A percentile compares a stretch with the other conserved stretches of the same genome.
phyloP scores from a whole-genome alignment of 805 yeast genomes.

The Myxozyma udenii region DNA sequence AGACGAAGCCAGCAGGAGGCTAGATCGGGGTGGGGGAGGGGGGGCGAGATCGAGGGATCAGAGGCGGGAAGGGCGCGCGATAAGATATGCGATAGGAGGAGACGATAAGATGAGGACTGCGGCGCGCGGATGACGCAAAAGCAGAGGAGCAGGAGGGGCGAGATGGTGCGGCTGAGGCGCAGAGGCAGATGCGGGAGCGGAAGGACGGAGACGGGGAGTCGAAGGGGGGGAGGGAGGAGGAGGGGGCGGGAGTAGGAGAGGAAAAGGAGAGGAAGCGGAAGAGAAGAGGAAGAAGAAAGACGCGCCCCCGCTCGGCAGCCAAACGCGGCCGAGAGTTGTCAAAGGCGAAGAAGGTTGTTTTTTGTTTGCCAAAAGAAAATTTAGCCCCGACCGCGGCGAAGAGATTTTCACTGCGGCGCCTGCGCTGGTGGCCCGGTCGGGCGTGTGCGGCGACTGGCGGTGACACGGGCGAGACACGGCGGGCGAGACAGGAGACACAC shows the following conservation, averaged over 20 bases:
- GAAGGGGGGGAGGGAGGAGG: neutral
- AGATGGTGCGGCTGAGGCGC: too few relatives aligned
- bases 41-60: neutral
- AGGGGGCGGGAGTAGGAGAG: neutral
- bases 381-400: too few relatives aligned
- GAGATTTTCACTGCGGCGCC: too few relatives aligned
- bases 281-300: neutral
- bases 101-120: neutral
- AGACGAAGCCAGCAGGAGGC: constrained; percentile 1
- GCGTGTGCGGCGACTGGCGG: neutral
- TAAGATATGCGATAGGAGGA: neutral
- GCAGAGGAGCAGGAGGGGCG: neutral
- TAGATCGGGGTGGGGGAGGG: neutral
- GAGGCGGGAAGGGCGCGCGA: neutral
- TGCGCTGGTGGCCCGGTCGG: too few relatives aligned
- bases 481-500: neutral
- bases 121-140: neutral
- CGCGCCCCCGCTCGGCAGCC: too few relatives aligned
- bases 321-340: too few relatives aligned
- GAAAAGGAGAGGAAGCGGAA: neutral
- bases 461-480: neutral
- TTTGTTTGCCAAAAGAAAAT: too few relatives aligned
- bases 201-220: too few relatives aligned
- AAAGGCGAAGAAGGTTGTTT: too few relatives aligned
- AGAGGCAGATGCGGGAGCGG: too few relatives aligned